These are phyloP conservation scores for Zalaria sp. DNA, from an alignment of 2,329 filamentous ascomycete genomes.

Conservation along the genomic window DNA sequence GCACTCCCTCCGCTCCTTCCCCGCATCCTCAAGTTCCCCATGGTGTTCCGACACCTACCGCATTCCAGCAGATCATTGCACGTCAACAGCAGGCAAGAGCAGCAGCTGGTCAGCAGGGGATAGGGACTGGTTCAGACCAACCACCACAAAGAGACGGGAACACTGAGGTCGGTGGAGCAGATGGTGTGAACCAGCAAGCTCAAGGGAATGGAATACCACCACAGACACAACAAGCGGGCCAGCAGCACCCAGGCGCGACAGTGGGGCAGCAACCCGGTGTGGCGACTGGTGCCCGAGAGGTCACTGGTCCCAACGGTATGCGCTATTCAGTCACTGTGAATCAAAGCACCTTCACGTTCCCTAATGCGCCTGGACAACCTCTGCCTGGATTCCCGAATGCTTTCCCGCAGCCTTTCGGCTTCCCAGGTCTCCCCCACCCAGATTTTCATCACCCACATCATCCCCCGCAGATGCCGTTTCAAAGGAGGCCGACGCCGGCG, in stretches of 20 bases:
- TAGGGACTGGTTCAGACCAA: neutral
- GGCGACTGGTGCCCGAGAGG: neutral
- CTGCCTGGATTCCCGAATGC: neutral
- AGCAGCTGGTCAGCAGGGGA: neutral
- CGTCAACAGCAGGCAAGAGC: neutral
- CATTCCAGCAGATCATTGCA: neutral
- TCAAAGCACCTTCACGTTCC: conserved; percentile 1
- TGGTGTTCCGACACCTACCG: neutral
- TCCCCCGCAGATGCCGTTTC: too few species aligned
- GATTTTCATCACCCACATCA: neutral
- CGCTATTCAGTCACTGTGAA: conserved; percentile 1
- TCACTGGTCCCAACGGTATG: neutral
- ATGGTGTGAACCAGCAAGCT: too few species aligned
- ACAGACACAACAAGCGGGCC: too few species aligned
- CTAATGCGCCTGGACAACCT: neutral
- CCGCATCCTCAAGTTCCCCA: neutral
- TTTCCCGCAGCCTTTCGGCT: neutral
- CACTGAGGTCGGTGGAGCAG: too few species aligned
- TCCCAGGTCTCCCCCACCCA: conserved; percentile 1
- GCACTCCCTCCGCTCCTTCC: too few species aligned
- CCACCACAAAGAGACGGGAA: neutral
- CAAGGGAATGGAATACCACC: too few species aligned
- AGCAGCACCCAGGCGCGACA: too few species aligned
- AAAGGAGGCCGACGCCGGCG: too few species aligned
- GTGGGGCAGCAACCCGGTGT: too few species aligned